Conservation (phyloP, 768 basidiomycete species). For the Grammothele lineata region DNA sequence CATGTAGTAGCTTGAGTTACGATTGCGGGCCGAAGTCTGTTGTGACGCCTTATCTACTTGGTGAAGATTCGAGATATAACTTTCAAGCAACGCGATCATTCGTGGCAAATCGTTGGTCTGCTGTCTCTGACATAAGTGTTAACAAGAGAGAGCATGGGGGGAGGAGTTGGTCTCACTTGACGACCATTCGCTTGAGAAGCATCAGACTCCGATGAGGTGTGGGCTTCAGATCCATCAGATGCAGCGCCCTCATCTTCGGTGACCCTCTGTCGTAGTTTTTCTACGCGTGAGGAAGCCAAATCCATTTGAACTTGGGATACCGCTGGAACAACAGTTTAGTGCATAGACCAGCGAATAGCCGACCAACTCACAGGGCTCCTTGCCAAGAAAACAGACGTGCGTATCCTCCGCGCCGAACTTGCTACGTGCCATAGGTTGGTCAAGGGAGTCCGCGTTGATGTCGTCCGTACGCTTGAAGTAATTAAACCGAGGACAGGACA, state of each 20-base stretch:
- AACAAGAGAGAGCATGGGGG: no score
- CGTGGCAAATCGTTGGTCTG: slow-evolving; percentile 25
- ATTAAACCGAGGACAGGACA: slow-evolving; percentile 77
- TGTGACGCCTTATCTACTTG: slow-evolving; percentile 38
- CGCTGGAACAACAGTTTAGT: no score
- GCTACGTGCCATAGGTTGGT: slow-evolving; percentile 41
- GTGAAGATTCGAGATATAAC: slow-evolving; percentile 54
- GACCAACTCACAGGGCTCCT: slow-evolving; percentile 63
- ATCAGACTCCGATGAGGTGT: no score
- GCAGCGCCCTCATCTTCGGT: no score
- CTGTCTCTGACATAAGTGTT: no score
- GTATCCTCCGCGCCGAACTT: slow-evolving; percentile 88
- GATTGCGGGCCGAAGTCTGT: slow-evolving; percentile 16
- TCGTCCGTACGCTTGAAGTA: slow-evolving; percentile 58
- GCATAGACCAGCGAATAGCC: not conserved
- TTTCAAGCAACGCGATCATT: slow-evolving; percentile 57
- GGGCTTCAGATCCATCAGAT: no score
- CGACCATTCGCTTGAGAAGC: no score
- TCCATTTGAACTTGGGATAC: slow-evolving; percentile 61
- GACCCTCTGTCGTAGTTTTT: slow-evolving; percentile 41
- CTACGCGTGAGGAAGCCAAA: slow-evolving; percentile 51
- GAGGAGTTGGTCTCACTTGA: no score
- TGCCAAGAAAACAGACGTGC: slow-evolving; percentile 76
- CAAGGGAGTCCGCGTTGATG: slow-evolving; percentile 36
- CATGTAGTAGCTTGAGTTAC: slow-evolving; percentile 48